Evolutionary conservation across 2,329 filamentous ascomycete genomes (phyloP).

Genomic region (Zymoseptoria ardabiliae): DNA sequence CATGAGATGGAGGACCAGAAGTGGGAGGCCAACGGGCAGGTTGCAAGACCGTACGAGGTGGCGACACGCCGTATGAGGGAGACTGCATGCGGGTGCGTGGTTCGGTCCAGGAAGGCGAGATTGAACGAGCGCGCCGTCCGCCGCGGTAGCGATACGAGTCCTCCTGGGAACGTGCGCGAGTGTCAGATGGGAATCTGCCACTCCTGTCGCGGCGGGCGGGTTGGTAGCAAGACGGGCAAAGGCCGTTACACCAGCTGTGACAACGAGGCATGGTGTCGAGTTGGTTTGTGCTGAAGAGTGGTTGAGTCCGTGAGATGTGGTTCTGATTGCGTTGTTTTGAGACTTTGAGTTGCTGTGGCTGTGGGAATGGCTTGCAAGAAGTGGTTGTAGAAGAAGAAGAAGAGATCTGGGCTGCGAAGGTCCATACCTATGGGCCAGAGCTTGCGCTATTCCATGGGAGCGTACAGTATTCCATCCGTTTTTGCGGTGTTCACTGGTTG

Average conservation of each 20-base stretch:
- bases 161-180: neutral
- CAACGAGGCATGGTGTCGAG: too few relatives aligned
- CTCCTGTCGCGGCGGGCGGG: neutral
- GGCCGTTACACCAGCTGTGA: too few relatives aligned
- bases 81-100: too few relatives aligned
- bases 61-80: too few relatives aligned
- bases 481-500: neutral
- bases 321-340: too few relatives aligned
- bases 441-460: neutral
- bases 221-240: neutral
- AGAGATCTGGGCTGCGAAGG: neutral
- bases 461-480: neutral
- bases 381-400: too few relatives aligned
- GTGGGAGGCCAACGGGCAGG: neutral
- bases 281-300: too few relatives aligned
- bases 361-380: too few relatives aligned
- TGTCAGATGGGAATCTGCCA: neutral
- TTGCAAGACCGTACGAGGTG: too few relatives aligned
- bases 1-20: too few relatives aligned
- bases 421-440: neutral
- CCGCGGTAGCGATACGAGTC: neutral
- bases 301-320: too few relatives aligned
- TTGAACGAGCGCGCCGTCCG: neutral
- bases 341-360: too few relatives aligned
- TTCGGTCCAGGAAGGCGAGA: neutral